Conservation (phyloP, 2,329 filamentous ascomycete species). For the Nigrospora oryzae region DNA sequence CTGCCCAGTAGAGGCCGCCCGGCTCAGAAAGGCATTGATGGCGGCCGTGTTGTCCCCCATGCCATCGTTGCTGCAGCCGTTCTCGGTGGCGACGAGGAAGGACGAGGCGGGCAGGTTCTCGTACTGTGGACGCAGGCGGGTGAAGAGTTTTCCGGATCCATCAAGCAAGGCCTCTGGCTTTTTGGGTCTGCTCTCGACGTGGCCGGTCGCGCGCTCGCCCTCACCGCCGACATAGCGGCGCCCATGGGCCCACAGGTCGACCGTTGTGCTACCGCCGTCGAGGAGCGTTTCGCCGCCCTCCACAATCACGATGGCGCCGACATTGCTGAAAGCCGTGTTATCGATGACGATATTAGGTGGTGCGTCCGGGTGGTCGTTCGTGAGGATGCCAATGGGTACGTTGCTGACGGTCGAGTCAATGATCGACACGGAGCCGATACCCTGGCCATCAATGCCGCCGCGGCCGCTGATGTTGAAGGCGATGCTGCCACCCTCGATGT, state of each 20-base stretch:
- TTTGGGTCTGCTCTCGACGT: background rate
- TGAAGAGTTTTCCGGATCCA: conserved; percentile 11
- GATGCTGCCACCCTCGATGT: conserved; percentile 1
- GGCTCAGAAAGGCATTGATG: conserved; percentile 13
- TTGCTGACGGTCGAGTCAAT: conserved; percentile 47
- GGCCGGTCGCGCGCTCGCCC: background rate
- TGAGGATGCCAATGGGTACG: conserved; percentile 39
- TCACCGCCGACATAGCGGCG: background rate
- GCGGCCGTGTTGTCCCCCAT: conserved; percentile 15
- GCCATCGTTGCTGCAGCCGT: conserved; percentile 23
- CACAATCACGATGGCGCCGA: conserved; percentile 4
- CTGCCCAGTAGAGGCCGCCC: background rate
- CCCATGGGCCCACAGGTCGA: background rate
- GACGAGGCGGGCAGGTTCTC: conserved; percentile 7
- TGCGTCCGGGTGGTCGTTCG: conserved; percentile 28
- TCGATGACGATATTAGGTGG: conserved; percentile 34
- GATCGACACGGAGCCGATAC: conserved; percentile 45
- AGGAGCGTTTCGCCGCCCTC: background rate
- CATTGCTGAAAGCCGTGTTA: conserved; percentile 38
- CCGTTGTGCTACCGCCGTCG: background rate
- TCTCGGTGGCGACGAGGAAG: conserved; percentile 5
- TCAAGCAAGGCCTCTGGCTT: conserved; percentile 5
- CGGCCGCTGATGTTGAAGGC: conserved; percentile 33
- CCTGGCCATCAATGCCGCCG: conserved; percentile 23
- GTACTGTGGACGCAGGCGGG: conserved; percentile 25